Evolutionary conservation across 805 yeast species (phyloP).

Genomic region (Lachancea thermotolerans): DNA sequence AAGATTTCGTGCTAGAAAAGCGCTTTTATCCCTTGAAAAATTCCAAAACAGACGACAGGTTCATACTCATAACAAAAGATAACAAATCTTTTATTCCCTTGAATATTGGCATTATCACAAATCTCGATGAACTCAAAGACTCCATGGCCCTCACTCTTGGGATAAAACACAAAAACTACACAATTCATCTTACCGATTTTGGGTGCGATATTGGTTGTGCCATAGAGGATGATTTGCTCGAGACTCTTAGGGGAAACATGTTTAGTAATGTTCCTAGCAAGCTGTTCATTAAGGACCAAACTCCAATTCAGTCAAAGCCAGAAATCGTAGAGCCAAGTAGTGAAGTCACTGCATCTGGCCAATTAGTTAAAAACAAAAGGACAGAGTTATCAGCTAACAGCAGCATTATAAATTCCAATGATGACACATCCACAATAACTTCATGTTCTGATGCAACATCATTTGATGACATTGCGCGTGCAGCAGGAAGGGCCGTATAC

Average conservation of each 20-base stretch:
- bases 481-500: constrained; percentile 21
- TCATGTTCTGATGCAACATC: constrained; percentile 29
- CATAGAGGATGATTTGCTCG: constrained; percentile 43
- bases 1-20: constrained; percentile 26
- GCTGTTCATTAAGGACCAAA: constrained; percentile 25
- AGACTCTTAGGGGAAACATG: constrained; percentile 30
- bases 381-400: constrained; percentile 25
- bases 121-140: constrained; percentile 36
- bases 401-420: constrained; percentile 21
- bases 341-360: constrained; percentile 14
- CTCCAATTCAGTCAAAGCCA: constrained; percentile 16
- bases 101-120: constrained; percentile 29
- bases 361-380: constrained; percentile 22
- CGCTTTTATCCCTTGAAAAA: constrained; percentile 36
- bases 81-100: constrained; percentile 49
- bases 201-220: constrained; percentile 52
- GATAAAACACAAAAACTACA: constrained; percentile 21
- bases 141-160: constrained; percentile 34
- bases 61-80: constrained; percentile 59
- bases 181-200: constrained; percentile 63
- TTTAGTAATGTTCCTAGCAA: constrained; percentile 31
- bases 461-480: constrained; percentile 23
- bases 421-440: constrained; percentile 23
- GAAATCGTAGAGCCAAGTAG: constrained; percentile 13
- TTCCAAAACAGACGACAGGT: constrained; percentile 21